Conservation (phyloP, 345 rosid species). For the Ceriops decandra region DNA sequence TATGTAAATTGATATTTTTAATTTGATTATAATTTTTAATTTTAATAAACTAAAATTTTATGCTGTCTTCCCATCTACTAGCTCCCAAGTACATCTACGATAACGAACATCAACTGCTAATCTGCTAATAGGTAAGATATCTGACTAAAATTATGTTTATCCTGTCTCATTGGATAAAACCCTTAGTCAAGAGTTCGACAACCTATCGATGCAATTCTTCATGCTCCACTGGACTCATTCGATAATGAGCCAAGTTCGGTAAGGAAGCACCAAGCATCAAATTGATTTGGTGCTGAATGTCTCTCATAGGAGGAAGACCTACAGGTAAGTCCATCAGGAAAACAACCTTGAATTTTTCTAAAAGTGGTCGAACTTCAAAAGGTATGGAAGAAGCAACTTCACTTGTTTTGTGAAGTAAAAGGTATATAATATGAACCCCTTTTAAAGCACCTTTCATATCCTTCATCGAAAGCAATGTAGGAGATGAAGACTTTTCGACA, state of each 20-base stretch:
- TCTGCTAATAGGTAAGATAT: too few relatives aligned
- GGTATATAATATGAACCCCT: too few relatives aligned
- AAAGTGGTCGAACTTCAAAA: not conserved
- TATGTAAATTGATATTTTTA: too few relatives aligned
- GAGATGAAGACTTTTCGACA: too few relatives aligned
- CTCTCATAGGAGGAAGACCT: not conserved
- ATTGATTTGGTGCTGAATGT: not conserved
- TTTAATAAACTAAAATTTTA: too few relatives aligned
- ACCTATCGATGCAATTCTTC: not conserved
- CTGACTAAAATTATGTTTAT: too few relatives aligned
- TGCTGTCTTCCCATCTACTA: too few relatives aligned
- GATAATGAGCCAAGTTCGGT: not conserved
- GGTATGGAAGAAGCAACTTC: not conserved
- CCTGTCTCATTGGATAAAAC: not conserved
- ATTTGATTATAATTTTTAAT: too few relatives aligned
- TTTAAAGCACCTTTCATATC: too few relatives aligned
- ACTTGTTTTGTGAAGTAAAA: not conserved
- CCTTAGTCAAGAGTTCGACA: not conserved
- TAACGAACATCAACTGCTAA: too few relatives aligned
- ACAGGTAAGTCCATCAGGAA: not conserved
- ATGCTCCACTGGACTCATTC: not conserved
- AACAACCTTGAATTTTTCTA: not conserved
- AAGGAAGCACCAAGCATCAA: not conserved
- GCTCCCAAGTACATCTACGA: too few relatives aligned
- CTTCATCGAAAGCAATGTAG: too few relatives aligned